Percentiles rank a stretch among this genome's conserved stretches.
Conservation (phyloP, 2,329 filamentous ascomycete species). For the Botrytis galanthina region DNA sequence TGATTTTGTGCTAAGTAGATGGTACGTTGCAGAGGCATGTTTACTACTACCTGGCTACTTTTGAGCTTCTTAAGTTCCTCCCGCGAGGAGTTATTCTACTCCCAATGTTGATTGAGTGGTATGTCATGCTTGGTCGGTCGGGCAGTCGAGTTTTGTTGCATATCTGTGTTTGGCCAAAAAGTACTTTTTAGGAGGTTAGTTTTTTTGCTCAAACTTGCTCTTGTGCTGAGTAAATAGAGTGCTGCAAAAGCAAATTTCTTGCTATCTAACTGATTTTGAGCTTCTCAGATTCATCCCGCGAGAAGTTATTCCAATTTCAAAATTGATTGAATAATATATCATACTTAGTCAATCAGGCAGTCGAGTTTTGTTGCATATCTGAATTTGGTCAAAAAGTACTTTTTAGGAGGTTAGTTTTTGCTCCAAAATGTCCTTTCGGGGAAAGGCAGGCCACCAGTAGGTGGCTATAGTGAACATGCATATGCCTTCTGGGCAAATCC, state of each 20-base stretch:
- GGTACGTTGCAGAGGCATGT: no score
- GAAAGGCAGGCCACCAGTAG: no score
- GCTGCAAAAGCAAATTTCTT: not conserved
- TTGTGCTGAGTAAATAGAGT: accelerated
- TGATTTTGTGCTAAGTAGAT: no score
- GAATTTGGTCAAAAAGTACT: not conserved
- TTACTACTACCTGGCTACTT: no score
- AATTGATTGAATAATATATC: not conserved
- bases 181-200: not conserved
- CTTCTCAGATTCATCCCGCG: not conserved
- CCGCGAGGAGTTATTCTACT: not conserved
- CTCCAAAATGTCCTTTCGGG: no score
- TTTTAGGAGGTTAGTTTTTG: not conserved
- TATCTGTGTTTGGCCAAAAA: not conserved
- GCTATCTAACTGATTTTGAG: not conserved
- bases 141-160: not conserved
- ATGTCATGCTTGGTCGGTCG: no score
- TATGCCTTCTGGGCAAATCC: not conserved
- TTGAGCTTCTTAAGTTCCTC: not conserved
- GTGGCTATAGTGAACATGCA: not conserved
- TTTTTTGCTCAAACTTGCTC: not conserved
- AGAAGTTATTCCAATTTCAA: not conserved
- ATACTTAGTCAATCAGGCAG: no score
- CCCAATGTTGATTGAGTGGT: not conserved
- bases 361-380: not conserved